Evolutionary conservation across 331 rosid species (phyloP), one percentile per base, ranked within the genome.

Genomic region (Malus hybrid): DNA sequence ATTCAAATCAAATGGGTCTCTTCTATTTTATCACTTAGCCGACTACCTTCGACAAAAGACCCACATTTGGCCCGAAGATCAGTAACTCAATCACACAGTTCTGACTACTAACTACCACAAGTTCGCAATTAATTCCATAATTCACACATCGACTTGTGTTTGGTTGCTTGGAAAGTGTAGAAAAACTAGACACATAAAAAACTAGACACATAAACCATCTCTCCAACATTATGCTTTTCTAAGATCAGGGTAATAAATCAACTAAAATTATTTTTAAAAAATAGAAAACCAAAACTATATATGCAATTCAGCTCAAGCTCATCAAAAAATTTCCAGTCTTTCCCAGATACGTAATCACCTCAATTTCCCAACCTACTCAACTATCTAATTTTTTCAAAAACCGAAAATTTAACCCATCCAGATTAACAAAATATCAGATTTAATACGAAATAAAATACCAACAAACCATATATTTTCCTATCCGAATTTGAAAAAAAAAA

Each of bases 1-100:
- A 83, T 68, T 68, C 79, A 71, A 74, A 78, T 68, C 80, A 68
- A 70, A 73, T 31, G 5, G 74, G 70, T 70, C 71, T 16, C 67
- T 80, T 60, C 78, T 75, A 75, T 73, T 20, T 79, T 80, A 55
- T 63, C 78, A 69, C 73, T 64, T 63, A 62, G 48, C 74, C 74
- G 44, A 60, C 78, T 77, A 20, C 71, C 69, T 36, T 71, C 86
- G 79, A 80, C 82, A 81, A 56, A 86, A 81, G 68, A 39, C 71
- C 65, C 34, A 60, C 81, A 86, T 75, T 86, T 82, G 63, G 36
- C 73, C 73, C 56, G 14, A 80, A 20, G 18, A 86, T 81, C 75
- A 78, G 69, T 19, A 57, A 67, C 57, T 46, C 54, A 74, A 76
- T 36, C 56, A 65, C 61, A 78, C 39, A 72, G 69, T 15, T 39